Evolutionary conservation across 192 early-diverging fungal genomes (phyloP), one percentile per base, ranked within the genome.

Genomic region (Backusella liffmaniae): DNA sequence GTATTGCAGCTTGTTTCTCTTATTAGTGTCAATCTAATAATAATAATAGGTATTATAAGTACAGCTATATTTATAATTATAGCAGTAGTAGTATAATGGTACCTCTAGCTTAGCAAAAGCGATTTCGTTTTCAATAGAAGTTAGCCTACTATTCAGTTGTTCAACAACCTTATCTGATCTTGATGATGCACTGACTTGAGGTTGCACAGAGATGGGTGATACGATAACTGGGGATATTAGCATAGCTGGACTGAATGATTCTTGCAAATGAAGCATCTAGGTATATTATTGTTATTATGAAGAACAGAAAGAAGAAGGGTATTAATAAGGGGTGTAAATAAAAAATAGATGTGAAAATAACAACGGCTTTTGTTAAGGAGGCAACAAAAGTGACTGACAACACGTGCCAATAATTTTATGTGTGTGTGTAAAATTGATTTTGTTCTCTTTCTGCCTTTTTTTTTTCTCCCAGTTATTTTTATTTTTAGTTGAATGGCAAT

Each of bases 141-240:
- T 29, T 49, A 49, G 29, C 23, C 5, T 71, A 46, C 44, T 29
- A 29, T 16, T 71, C 4, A 71, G 16, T 46, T 71, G 70, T 44
- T 71, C 70, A 46, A 71, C 42, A 30, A 71, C 70, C 16, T 71
- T 71, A 39, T 69, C 37, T 69, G 67, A 69, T 44, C 39, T 71
- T 23, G 70, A 70, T 42, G 68, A 71, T 26, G 26, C 26, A 18
- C 70, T 71, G 35, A 41, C 39, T 44, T 71, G 70, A 26, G 70
- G 70, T 71, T 69, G 67, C 5, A 69, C 67, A 39, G 37, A 23
- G 21, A 69, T 21, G 23, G 70, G 26, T 62, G 56, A 62, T 29
- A 62, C 56, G 16, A 71, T 44, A 10, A 39, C 23, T 41, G 41
- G 70, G 8, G 44, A 49, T 1, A 49, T 49, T 29, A 71, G 29